Evolutionary conservation across 345 rosid genomes (phyloP).

Genomic region (Physaria fendleri): DNA sequence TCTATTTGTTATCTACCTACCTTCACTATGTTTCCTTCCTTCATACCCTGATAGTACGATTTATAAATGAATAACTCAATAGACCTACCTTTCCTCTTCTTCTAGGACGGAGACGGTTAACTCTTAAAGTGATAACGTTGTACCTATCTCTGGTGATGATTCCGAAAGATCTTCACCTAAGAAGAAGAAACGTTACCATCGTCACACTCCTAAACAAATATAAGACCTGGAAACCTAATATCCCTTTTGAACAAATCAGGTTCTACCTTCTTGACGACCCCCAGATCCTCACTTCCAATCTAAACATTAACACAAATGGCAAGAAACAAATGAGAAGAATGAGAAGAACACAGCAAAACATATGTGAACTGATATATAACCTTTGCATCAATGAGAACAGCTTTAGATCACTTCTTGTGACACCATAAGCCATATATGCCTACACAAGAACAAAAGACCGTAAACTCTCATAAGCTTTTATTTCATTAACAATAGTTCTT

Average conservation of each 20-base stretch:
- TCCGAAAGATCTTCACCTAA: conserved; percentile 64
- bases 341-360: not conserved
- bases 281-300: no score
- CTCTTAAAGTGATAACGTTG: conserved; percentile 91
- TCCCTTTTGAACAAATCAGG: no score
- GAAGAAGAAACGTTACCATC: conserved; percentile 88
- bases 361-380: conserved; percentile 36
- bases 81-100: conserved; percentile 49
- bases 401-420: conserved; percentile 89
- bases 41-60: conserved; percentile 91
- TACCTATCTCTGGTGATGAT: conserved; percentile 76
- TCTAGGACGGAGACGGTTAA: no score
- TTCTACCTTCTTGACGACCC: no score
- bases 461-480: conserved; percentile 11
- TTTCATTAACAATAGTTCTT: conserved; percentile 4
- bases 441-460: conserved; percentile 32
- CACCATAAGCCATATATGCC: conserved; percentile 98
- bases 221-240: conserved; percentile 98
- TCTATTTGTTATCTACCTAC: conserved; percentile 27
- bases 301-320: no score
- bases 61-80: conserved; percentile 64
- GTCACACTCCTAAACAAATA: conserved; percentile 98
- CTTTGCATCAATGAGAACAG: conserved; percentile 94
- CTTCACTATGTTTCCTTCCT: conserved; percentile 64
- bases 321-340: not conserved